Conservation (phyloP, 2,329 filamentous ascomycete species). For the Colletotrichum caudatum region DNA sequence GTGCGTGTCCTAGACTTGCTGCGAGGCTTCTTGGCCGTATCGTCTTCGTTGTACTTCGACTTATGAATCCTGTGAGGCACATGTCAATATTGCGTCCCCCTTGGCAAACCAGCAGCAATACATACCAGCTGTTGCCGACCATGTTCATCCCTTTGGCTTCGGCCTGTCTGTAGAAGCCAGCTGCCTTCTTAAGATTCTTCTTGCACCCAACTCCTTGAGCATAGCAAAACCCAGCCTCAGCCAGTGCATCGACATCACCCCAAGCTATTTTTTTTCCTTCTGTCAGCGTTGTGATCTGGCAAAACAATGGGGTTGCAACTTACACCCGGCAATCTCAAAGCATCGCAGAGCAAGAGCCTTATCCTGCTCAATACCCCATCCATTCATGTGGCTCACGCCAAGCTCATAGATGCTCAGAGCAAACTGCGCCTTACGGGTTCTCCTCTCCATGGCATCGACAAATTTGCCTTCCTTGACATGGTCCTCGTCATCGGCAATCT, state of each 20-base stretch:
- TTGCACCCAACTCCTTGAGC: slow-evolving; percentile 93
- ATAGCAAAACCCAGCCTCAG: slow-evolving; percentile 96
- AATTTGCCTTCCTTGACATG: slow-evolving; percentile 71
- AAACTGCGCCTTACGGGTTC: slow-evolving; percentile 91
- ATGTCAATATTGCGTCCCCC: slow-evolving; percentile 33
- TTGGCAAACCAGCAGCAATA: slow-evolving; percentile 44
- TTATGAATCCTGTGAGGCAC: slow-evolving; percentile 85
- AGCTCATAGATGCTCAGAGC: slow-evolving; percentile 96
- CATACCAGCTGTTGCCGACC: slow-evolving; percentile 98
- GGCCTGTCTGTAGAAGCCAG: slow-evolving; percentile 88
- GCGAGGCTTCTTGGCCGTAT: slow-evolving; percentile 66
- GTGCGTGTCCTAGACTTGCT: slow-evolving; percentile 82
- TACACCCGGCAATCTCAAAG: slow-evolving; percentile 93
- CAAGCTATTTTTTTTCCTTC: slow-evolving; percentile 67
- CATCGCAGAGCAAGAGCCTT: slow-evolving; percentile 88
- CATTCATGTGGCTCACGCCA: slow-evolving; percentile 96
- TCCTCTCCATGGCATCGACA: slow-evolving; percentile 76
- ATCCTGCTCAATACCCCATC: slow-evolving; percentile 96
- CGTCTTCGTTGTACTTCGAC: slow-evolving; percentile 85
- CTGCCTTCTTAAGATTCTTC: slow-evolving; percentile 95
- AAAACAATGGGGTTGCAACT: slow-evolving; percentile 52
- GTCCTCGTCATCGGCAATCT: slow-evolving; percentile 86
- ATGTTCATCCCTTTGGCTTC: slow-evolving; percentile 96
- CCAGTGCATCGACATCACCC: slow-evolving; percentile 94
- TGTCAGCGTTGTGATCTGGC: background rate